phyloP scores from a whole-genome alignment of 306 rosid genomes.

The Casuarina equisetifolia region DNA sequence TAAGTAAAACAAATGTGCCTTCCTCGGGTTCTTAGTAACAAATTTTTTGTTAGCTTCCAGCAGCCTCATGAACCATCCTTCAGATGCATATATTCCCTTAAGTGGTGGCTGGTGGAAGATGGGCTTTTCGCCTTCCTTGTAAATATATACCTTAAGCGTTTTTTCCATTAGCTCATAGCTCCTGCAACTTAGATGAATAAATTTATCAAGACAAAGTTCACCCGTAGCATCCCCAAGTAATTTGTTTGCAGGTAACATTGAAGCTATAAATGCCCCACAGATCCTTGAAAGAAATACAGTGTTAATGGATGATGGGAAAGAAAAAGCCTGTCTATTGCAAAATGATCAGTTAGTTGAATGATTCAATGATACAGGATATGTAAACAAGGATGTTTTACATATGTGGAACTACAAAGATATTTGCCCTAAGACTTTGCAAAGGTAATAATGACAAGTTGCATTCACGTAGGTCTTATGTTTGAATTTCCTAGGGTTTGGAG shows the following conservation, averaged over 20 bases:
- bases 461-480: background rate
- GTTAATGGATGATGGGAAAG: background rate
- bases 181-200: slow-evolving; percentile 45
- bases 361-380: background rate
- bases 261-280: background rate
- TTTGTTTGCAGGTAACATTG: slow-evolving; percentile 21
- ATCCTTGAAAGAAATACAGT: background rate
- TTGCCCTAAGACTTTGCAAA: too few species aligned
- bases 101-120: slow-evolving; percentile 75
- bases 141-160: slow-evolving; percentile 73
- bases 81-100: slow-evolving; percentile 90
- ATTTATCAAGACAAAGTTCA: slow-evolving; percentile 16
- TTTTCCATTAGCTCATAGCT: slow-evolving; percentile 93
- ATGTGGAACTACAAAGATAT: background rate
- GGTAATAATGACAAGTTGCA: background rate
- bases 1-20: slow-evolving; percentile 89
- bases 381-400: background rate
- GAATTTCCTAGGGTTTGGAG: background rate
- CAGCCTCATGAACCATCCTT: slow-evolving; percentile 94
- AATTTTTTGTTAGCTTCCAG: slow-evolving; percentile 70
- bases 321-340: background rate
- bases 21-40: slow-evolving; percentile 55
- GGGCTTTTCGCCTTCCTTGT: slow-evolving; percentile 76
- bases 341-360: background rate
- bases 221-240: slow-evolving; percentile 15